These are phyloP conservation scores for Murraya paniculata DNA, from an alignment of 345 rosid species.

Conservation along the genomic window DNA sequence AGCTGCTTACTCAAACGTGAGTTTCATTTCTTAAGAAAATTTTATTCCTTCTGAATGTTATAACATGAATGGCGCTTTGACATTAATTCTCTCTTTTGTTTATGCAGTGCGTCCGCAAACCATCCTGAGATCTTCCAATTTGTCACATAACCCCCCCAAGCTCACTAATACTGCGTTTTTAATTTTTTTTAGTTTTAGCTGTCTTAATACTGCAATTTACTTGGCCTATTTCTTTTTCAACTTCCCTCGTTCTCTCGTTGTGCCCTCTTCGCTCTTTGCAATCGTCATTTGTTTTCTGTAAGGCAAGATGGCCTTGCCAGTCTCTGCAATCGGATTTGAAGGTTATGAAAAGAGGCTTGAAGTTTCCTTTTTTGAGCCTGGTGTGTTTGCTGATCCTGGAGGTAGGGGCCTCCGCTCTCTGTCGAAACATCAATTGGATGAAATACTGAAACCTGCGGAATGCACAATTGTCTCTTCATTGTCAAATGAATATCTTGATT, in stretches of 20 bases:
- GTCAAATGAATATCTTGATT: constrained; percentile 69
- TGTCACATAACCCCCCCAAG: constrained; percentile 20
- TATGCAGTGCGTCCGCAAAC: constrained; percentile 79
- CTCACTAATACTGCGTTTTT: constrained; percentile 18
- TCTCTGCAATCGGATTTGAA: constrained; percentile 92
- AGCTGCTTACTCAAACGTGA: constrained; percentile 87
- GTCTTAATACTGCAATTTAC: constrained; percentile 3
- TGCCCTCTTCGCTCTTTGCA: constrained; percentile 32
- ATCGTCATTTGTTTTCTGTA: constrained; percentile 16
- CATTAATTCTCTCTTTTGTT: neutral
- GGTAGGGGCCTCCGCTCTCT: constrained; percentile 68
- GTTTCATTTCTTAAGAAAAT: constrained; percentile 8
- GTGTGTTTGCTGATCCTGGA: constrained; percentile 61
- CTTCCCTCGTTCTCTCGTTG: constrained; percentile 40
- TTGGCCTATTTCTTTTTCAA: constrained; percentile 24
- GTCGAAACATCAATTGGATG: constrained; percentile 65
- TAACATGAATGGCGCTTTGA: neutral
- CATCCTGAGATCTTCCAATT: constrained; percentile 58
- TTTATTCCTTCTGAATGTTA: neutral
- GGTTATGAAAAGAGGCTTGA: constrained; percentile 97
- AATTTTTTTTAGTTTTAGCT: constrained; percentile 6
- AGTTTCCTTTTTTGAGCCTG: constrained; percentile 63
- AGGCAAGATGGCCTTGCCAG: constrained; percentile 53
- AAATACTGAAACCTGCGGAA: constrained; percentile 72
- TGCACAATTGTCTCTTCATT: constrained; percentile 90